phyloP scores from a whole-genome alignment of 257 asterid species.

The Mentha longifolia region DNA sequence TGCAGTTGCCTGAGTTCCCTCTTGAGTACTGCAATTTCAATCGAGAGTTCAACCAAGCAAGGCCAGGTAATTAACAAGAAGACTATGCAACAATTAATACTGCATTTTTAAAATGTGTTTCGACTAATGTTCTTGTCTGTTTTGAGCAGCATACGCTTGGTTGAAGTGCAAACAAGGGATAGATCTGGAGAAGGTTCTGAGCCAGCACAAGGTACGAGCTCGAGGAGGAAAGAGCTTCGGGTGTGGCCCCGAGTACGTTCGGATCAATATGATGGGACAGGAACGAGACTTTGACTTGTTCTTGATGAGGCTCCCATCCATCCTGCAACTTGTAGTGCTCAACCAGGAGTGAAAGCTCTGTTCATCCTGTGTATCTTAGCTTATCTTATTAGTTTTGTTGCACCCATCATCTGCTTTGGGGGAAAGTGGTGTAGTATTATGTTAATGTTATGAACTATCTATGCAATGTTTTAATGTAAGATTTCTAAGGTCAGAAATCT shows the following conservation, averaged over 20 bases:
- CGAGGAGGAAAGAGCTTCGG: conserved; percentile 72
- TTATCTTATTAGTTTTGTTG: too few species aligned
- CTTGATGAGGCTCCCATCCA: conserved; percentile 45
- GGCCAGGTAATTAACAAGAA: conserved; percentile 44
- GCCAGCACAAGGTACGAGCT: conserved; percentile 47
- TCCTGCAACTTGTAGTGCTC: neutral
- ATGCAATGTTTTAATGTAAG: neutral
- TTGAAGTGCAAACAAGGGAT: conserved; percentile 45
- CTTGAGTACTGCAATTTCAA: conserved; percentile 52
- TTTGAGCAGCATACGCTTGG: conserved; percentile 82
- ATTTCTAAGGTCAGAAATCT: neutral
- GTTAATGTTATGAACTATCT: neutral
- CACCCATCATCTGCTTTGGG: neutral
- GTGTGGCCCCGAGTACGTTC: conserved; percentile 36
- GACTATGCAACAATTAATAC: neutral
- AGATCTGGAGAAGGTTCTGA: conserved; percentile 50
- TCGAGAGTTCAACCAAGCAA: conserved; percentile 38
- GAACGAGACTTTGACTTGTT: conserved; percentile 51
- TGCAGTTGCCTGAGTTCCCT: conserved; percentile 49
- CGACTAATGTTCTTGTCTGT: neutral
- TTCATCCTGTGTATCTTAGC: neutral
- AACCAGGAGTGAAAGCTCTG: neutral
- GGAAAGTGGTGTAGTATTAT: neutral
- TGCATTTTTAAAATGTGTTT: neutral
- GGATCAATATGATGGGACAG: conserved; percentile 49